These are phyloP conservation scores for Zygotorulaspora sp. DNA, from an alignment of 805 yeast species.

Conservation along the genomic window DNA sequence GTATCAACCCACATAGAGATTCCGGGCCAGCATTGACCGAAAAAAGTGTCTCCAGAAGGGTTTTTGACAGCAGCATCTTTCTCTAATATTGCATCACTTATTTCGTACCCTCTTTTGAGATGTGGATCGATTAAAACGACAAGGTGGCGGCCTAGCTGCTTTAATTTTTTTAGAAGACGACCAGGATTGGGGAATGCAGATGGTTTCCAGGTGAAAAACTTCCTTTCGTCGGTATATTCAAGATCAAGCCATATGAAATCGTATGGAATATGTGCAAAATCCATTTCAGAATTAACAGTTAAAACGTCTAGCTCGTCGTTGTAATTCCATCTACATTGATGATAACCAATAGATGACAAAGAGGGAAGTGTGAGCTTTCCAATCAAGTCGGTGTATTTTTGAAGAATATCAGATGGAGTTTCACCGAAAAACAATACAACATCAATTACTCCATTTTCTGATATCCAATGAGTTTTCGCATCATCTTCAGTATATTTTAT, in stretches of 20 bases:
- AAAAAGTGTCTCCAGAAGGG: conserved; percentile 46
- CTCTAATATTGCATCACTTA: conserved; percentile 50
- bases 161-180: conserved; percentile 60
- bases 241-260: conserved; percentile 94
- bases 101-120: conserved; percentile 62
- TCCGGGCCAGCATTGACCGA: conserved; percentile 98
- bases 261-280: conserved; percentile 68
- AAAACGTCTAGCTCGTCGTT: conserved; percentile 82
- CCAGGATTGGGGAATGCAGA: conserved; percentile 71
- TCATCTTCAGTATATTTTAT: conserved; percentile 35
- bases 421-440: conserved; percentile 61
- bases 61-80: conserved; percentile 46
- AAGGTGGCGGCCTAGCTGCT: conserved; percentile 68
- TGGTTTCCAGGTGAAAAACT: conserved; percentile 88
- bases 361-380: conserved; percentile 76
- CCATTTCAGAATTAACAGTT: conserved; percentile 66
- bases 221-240: conserved; percentile 81
- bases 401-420: conserved; percentile 51
- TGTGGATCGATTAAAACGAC: conserved; percentile 92
- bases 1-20: conserved; percentile 92
- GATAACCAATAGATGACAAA: conserved; percentile 78
- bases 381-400: conserved; percentile 61
- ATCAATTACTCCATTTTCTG: conserved; percentile 84
- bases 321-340: conserved; percentile 97
- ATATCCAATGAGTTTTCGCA: conserved; percentile 80